phyloP scores from a whole-genome alignment of 2,329 filamentous ascomycete species.

The Aspergillus sp. region DNA sequence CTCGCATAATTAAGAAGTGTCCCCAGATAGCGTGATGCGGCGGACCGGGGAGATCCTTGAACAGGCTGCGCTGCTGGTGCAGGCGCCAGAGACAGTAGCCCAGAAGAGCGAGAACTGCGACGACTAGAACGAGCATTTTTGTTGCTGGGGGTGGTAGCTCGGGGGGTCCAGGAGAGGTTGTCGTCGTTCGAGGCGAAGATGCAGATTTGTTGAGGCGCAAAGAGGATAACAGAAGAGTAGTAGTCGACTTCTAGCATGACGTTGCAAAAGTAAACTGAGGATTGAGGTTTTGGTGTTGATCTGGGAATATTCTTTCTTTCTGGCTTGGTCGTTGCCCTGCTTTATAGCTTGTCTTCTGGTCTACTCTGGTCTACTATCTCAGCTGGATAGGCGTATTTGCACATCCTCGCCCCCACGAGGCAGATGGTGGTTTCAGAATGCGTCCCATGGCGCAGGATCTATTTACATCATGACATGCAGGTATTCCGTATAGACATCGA shows the following conservation, averaged over 20 bases:
- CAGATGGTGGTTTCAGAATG: too few species aligned
- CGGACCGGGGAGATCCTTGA: conserved; percentile 12
- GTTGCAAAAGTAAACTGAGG: neutral
- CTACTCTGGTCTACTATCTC: too few species aligned
- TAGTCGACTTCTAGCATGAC: conserved; percentile 11
- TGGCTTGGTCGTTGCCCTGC: neutral
- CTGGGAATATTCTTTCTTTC: neutral
- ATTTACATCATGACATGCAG: too few species aligned
- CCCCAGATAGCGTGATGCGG: conserved; percentile 14
- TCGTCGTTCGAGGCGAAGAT: conserved; percentile 9
- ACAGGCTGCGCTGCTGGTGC: conserved; percentile 9
- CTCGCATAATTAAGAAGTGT: conserved; percentile 13
- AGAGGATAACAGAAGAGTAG: conserved; percentile 4
- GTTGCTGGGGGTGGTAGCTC: too few species aligned
- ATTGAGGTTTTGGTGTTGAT: neutral
- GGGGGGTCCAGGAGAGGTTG: conserved; percentile 1
- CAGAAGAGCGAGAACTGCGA: conserved; percentile 3
- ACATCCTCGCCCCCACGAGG: too few species aligned
- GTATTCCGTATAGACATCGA: too few species aligned
- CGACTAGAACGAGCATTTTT: conserved; percentile 7
- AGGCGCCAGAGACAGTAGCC: conserved; percentile 9
- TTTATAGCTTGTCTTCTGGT: too few species aligned
- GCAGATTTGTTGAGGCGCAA: conserved; percentile 11
- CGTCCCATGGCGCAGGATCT: too few species aligned
- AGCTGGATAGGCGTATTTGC: too few species aligned